phyloP scores from a whole-genome alignment of 805 yeast species.

The Saccharomycopsis lassenensis region DNA sequence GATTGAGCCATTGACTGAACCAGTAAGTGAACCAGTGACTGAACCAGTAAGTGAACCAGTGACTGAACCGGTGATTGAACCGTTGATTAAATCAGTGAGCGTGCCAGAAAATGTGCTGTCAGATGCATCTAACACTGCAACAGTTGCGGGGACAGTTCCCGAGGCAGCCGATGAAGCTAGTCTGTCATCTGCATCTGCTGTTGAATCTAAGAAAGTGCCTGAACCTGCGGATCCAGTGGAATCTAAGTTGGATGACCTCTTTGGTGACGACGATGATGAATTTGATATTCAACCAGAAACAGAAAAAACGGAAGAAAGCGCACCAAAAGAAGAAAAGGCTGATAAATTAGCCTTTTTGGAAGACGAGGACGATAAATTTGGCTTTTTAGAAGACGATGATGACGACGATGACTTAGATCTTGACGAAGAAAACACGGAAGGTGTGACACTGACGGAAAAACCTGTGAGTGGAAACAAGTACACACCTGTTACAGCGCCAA shows the following conservation, averaged over 20 bases:
- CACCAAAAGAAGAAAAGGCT: neutral
- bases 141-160: too few species aligned
- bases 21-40: too few species aligned
- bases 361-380: slow-evolving; percentile 5
- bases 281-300: neutral
- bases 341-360: slow-evolving; percentile 2
- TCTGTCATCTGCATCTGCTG: too few species aligned
- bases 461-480: neutral
- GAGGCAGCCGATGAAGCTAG: too few species aligned
- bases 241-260: slow-evolving; percentile 3
- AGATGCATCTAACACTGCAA: too few species aligned
- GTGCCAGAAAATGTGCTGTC: too few species aligned
- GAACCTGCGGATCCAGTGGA: too few species aligned
- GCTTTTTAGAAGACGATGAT: slow-evolving; percentile 7
- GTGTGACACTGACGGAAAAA: neutral
- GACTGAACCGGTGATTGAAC: too few species aligned
- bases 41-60: too few species aligned
- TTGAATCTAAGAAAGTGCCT: too few species aligned
- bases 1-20: too few species aligned
- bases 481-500: neutral
- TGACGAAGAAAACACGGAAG: neutral
- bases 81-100: too few species aligned
- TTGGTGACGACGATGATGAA: slow-evolving; percentile 6
- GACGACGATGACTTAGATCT: neutral
- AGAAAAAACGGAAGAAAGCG: neutral